These are phyloP conservation scores for Berberis vulgaris DNA, from an alignment of 164 flowering plant genomes.

Conservation along the genomic window DNA sequence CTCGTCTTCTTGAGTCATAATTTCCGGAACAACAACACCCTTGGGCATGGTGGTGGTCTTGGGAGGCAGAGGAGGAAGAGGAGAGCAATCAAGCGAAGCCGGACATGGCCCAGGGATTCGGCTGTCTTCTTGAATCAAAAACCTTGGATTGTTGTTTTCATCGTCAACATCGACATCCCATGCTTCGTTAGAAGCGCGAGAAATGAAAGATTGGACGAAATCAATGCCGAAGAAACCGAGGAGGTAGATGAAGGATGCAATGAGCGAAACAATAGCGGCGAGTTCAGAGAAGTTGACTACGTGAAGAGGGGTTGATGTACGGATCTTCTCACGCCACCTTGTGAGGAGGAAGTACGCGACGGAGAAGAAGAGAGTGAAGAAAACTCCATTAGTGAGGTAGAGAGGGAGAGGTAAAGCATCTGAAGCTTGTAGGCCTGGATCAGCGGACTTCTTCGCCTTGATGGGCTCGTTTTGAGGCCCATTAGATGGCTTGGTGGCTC, in stretches of 20 bases:
- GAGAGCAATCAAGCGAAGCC: too few species aligned
- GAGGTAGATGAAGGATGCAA: constrained; percentile 72
- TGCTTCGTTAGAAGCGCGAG: not conserved
- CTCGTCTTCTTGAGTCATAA: constrained; percentile 39
- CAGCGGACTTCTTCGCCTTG: too few species aligned
- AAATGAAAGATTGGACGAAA: constrained; percentile 46
- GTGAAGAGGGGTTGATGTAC: constrained; percentile 62
- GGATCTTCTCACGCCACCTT: constrained; percentile 84
- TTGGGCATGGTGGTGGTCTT: too few species aligned
- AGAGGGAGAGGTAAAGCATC: constrained; percentile 70
- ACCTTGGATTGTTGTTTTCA: constrained; percentile 13
- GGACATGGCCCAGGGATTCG: too few species aligned
- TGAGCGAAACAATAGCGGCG: constrained; percentile 46
- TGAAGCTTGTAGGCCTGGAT: constrained; percentile 24
- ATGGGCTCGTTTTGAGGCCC: too few species aligned
- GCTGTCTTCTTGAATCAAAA: too few species aligned
- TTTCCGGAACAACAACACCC: not conserved
- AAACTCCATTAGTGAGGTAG: constrained; percentile 55
- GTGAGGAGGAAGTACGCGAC: constrained; percentile 64
- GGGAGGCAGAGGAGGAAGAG: too few species aligned
- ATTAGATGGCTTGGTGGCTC: too few species aligned
- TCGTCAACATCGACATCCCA: constrained; percentile 40
- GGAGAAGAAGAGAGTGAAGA: constrained; percentile 73
- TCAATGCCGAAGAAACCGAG: constrained; percentile 76
- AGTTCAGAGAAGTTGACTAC: constrained; percentile 52